Evolutionary conservation across 2,329 filamentous ascomycete species (phyloP), one percentile per base, ranked within the genome.

Genomic region (Curvularia lunata): DNA sequence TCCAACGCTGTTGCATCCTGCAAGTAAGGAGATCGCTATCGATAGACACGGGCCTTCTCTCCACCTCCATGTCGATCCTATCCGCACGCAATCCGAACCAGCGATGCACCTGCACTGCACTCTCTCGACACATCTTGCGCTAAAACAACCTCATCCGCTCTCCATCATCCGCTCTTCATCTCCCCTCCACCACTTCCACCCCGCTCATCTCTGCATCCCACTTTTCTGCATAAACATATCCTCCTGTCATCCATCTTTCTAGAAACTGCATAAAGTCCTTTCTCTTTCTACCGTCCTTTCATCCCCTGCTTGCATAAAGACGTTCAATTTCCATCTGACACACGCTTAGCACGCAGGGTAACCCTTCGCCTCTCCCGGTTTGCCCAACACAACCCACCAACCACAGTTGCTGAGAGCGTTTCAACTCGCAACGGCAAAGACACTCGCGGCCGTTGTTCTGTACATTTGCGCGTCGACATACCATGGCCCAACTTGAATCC

Each of bases 251-350:
- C n/a, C 27, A 30, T 13, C 3, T n/a, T 8, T 12, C 41, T 27
- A 43, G 12, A 43, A 43, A 25, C 21, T 13, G 41, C 41, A 43
- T 43, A 43, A 43, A 43, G 3, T 4, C n/a, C 16, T 19, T 18
- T 4, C 27, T 27, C 25, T 9, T 30, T 19, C 10, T 21, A 19
- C 27, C 27, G 4, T 46, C 27, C 25, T 19, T 43, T 25, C 42
- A 46, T 46, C n/a, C 42, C 23, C 42, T n/a, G 28, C 28, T 19
- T 13, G 43, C 43, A 46, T 46, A 32, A 46, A 46, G 16, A 30
- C n/a, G n/a, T 21, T 21, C 43, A 46, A 30, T 46, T 46, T 30
- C 27, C 43, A 46, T 13, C 43, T 32, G 43, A 46, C 27, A 46
- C 43, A 46, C 43, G 27, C 43, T 32, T 30, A 32, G 7, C 10